Conservation (phyloP, 2,329 filamentous ascomycete genomes). For the Trichophyton verrucosum region DNA sequence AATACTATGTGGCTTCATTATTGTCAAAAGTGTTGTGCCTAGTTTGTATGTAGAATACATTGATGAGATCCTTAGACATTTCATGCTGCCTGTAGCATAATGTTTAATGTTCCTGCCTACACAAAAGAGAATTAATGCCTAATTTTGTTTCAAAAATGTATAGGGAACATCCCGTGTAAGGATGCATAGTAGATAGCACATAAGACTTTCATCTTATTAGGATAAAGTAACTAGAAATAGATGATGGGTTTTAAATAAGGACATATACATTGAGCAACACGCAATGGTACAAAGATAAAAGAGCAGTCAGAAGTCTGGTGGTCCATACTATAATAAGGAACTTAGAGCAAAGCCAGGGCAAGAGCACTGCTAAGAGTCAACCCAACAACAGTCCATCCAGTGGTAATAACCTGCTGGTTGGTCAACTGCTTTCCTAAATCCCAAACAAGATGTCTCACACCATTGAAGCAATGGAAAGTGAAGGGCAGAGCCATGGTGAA, state of each 20-base stretch:
- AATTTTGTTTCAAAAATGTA: too few relatives aligned
- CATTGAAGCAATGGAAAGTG: constrained; percentile 56
- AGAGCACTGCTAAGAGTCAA: constrained; percentile 41
- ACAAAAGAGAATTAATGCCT: background rate
- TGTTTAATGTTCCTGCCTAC: background rate
- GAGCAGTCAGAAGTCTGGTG: background rate
- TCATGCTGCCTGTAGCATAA: background rate
- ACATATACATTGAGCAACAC: constrained; percentile 7
- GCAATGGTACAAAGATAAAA: constrained; percentile 6
- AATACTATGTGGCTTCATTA: background rate
- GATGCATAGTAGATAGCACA: background rate
- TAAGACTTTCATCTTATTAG: background rate
- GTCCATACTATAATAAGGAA: background rate
- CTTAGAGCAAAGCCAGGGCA: constrained; percentile 35
- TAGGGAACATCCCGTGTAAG: background rate
- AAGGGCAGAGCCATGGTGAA: constrained; percentile 50
- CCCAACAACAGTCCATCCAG: constrained; percentile 52
- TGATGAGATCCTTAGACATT: background rate
- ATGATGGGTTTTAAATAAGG: background rate
- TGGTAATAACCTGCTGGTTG: constrained; percentile 52
- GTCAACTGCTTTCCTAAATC: constrained; percentile 51
- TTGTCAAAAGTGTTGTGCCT: background rate
- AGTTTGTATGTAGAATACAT: background rate
- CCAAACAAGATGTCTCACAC: constrained; percentile 60
- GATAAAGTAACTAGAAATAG: background rate